These are phyloP conservation scores for Paraconiothyrium sp. DNA, from an alignment of 2,329 filamentous ascomycete species.

Conservation along the genomic window DNA sequence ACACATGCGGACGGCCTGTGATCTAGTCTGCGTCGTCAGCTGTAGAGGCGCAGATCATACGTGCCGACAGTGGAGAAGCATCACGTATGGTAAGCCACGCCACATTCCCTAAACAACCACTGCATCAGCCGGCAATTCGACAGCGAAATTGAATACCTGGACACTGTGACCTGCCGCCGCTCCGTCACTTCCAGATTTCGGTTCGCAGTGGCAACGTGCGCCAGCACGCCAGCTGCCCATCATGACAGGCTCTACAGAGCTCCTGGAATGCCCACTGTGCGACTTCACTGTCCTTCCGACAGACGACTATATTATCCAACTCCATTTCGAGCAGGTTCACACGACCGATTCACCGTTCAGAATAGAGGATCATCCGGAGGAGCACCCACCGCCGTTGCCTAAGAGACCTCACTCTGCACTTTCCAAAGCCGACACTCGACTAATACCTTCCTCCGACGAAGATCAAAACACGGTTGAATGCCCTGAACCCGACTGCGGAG, in stretches of 20 bases:
- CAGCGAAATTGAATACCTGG: too few species aligned
- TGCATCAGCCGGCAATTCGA: background rate
- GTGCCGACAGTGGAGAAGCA: constrained; percentile 7
- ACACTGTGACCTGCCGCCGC: background rate
- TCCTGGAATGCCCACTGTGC: constrained; percentile 49
- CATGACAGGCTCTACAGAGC: constrained; percentile 32
- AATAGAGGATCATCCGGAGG: constrained; percentile 42
- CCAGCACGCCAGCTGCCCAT: constrained; percentile 12
- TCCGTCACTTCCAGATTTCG: background rate
- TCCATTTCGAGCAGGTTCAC: constrained; percentile 54
- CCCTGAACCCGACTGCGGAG: constrained; percentile 54
- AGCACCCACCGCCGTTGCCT: constrained; percentile 35
- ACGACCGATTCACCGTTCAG: constrained; percentile 50
- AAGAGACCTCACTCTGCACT: constrained; percentile 29
- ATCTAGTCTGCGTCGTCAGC: constrained; percentile 27
- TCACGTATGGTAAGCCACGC: constrained; percentile 29
- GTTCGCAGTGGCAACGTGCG: constrained; percentile 2
- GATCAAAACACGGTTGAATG: constrained; percentile 49
- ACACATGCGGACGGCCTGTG: background rate
- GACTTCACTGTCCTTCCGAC: constrained; percentile 37
- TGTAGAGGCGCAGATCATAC: constrained; percentile 16
- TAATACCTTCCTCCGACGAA: constrained; percentile 41
- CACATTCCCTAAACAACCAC: constrained; percentile 11
- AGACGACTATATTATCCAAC: constrained; percentile 46
- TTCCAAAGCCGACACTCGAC: constrained; percentile 21